These are phyloP conservation scores for Neurospora sp. DNA, from an alignment of 495 filamentous ascomycete genomes.

Conservation along the genomic window DNA sequence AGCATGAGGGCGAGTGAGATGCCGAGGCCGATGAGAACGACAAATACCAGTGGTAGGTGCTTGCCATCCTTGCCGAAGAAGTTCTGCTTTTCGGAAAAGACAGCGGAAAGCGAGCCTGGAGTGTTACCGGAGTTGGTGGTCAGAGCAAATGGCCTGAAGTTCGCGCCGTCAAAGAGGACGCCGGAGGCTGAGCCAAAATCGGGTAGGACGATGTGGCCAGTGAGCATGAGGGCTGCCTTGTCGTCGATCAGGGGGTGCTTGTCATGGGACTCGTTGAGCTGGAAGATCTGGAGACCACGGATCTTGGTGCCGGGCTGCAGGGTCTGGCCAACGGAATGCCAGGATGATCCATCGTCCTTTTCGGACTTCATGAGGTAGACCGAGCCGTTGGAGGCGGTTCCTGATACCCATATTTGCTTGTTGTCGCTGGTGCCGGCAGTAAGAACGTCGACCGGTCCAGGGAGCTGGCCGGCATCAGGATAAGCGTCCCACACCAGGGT, in stretches of 20 bases:
- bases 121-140: slow-evolving; percentile 51
- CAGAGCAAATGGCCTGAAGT: slow-evolving; percentile 68
- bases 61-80: slow-evolving; percentile 41
- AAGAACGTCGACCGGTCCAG: slow-evolving; percentile 69
- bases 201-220: slow-evolving; percentile 67
- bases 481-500: slow-evolving; percentile 54
- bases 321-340: slow-evolving; percentile 43
- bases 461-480: slow-evolving; percentile 54
- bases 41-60: slow-evolving; percentile 67
- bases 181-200: slow-evolving; percentile 74
- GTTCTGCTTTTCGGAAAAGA: slow-evolving; percentile 68
- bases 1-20: slow-evolving; percentile 81
- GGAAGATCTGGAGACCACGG: slow-evolving; percentile 70
- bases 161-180: slow-evolving; percentile 74
- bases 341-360: slow-evolving; percentile 36
- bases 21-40: slow-evolving; percentile 87
- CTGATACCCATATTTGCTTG: slow-evolving; percentile 71
- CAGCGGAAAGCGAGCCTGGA: slow-evolving; percentile 61
- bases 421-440: slow-evolving; percentile 57
- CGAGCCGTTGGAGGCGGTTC: slow-evolving; percentile 53
- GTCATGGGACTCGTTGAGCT: slow-evolving; percentile 55
- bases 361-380: slow-evolving; percentile 66
- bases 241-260: slow-evolving; percentile 50
- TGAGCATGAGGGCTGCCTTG: slow-evolving; percentile 65
- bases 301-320: slow-evolving; percentile 58